These are phyloP conservation scores for Peronospora belbahrii DNA, from an alignment of 352 stramenopile genomes.

Conservation along the genomic window DNA sequence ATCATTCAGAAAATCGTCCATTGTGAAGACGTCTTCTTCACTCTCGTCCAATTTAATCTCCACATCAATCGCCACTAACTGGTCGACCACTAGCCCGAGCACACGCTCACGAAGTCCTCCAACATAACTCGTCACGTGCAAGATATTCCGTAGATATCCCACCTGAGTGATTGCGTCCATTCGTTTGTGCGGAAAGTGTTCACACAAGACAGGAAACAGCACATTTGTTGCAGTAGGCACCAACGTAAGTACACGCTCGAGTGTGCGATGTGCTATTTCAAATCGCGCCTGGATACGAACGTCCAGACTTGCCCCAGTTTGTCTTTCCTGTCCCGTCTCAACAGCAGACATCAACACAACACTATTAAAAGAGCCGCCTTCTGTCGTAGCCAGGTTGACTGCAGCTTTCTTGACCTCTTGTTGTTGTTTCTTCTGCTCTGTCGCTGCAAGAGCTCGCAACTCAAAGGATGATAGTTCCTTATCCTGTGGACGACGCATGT, in stretches of 20 bases:
- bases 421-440: conserved; percentile 5
- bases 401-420: conserved; percentile 3
- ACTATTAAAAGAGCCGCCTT: too few relatives aligned
- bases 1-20: conserved; percentile 77
- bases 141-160: conserved; percentile 62
- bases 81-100: conserved; percentile 79
- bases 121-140: conserved; percentile 61
- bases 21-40: conserved; percentile 77
- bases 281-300: conserved; percentile 49
- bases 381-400: too few relatives aligned
- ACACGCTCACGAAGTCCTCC: conserved; percentile 70
- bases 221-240: conserved; percentile 72
- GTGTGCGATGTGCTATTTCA: conserved; percentile 48
- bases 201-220: conserved; percentile 65
- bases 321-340: conserved; percentile 6
- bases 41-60: conserved; percentile 86
- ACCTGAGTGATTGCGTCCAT: conserved; percentile 59
- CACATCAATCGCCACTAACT: conserved; percentile 81
- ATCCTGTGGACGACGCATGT: conserved; percentile 44
- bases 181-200: conserved; percentile 80
- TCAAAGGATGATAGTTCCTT: conserved; percentile 39
- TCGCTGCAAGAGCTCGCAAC: conserved; percentile 12
- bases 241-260: conserved; percentile 58
- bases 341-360: background rate
- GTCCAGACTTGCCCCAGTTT: conserved; percentile 31